These are phyloP conservation scores for Dentipellis fragilis DNA, from an alignment of 768 basidiomycete genomes.

Conservation along the genomic window DNA sequence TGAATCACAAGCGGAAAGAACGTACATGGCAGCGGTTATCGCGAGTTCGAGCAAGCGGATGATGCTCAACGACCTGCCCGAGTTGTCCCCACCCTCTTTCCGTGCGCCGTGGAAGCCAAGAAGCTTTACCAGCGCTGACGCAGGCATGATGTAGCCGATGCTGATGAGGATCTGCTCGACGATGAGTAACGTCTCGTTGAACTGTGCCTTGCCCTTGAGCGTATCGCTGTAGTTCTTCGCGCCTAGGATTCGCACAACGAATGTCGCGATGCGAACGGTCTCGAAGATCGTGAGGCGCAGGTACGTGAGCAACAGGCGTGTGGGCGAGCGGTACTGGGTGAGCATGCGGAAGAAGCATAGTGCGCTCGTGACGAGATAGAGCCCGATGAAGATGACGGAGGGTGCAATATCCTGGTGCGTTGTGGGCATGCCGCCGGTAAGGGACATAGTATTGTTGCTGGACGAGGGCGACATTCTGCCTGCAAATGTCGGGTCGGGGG, in stretches of 20 bases:
- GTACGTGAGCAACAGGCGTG: not conserved
- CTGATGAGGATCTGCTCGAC: not conserved
- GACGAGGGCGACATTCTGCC: not conserved
- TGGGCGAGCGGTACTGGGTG: not conserved
- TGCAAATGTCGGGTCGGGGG: no score
- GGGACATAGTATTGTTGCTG: not conserved
- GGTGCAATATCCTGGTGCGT: not conserved
- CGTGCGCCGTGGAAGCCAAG: not conserved
- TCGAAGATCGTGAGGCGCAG: not conserved
- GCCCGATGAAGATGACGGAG: not conserved
- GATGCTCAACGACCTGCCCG: not conserved
- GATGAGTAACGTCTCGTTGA: not conserved
- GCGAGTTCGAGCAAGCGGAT: not conserved
- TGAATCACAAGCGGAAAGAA: not conserved
- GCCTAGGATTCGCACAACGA: not conserved
- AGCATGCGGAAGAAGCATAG: not conserved
- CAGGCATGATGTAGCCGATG: not conserved
- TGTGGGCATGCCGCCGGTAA: not conserved
- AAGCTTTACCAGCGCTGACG: not conserved
- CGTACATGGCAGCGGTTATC: not conserved
- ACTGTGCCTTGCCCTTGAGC: not conserved
- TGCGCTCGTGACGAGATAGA: not conserved
- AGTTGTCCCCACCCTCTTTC: not conserved
- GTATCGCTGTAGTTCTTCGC: not conserved
- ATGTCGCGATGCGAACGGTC: not conserved